Conservation (phyloP, 129 eudicot genomes). For the Pseudognaphalium luteoalbum region DNA sequence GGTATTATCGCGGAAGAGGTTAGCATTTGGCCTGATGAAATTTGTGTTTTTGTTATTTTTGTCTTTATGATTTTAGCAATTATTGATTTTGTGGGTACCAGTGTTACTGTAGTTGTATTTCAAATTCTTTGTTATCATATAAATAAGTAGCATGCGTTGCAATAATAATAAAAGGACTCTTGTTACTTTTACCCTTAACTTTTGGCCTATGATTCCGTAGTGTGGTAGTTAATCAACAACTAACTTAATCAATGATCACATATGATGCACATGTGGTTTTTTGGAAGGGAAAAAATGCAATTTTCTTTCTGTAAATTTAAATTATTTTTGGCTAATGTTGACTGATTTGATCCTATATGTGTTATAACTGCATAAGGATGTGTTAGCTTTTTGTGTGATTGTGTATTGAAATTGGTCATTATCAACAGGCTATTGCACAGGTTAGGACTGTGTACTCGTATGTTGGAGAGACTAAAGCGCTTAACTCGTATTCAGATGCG, state of each 20-base stretch:
- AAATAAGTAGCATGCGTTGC: slow-evolving; percentile 38
- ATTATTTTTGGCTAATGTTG: neutral
- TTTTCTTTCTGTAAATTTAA: neutral
- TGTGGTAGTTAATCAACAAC: slow-evolving; percentile 24
- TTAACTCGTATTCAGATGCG: slow-evolving; percentile 86
- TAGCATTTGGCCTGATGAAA: neutral
- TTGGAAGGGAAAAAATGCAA: neutral
- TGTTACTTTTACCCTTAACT: slow-evolving; percentile 23
- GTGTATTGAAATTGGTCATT: neutral
- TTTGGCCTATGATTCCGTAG: slow-evolving; percentile 31
- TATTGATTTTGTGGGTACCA: slow-evolving; percentile 12
- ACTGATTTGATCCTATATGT: neutral
- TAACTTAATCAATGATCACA: slow-evolving; percentile 1
- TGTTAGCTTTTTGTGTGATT: slow-evolving; percentile 9
- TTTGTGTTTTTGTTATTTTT: neutral
- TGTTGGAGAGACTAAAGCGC: slow-evolving; percentile 94
- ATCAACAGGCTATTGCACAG: slow-evolving; percentile 88
- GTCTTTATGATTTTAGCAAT: neutral
- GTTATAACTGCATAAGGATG: slow-evolving; percentile 2
- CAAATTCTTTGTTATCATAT: slow-evolving; percentile 26
- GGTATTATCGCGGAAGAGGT: slow-evolving; percentile 93
- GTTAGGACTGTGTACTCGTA: slow-evolving; percentile 97
- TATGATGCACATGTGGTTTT: slow-evolving; percentile 12
- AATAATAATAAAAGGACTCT: slow-evolving; percentile 31
- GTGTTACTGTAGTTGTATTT: slow-evolving; percentile 13